Conservation (phyloP, 495 filamentous ascomycete species). For the Aspergillus egyptiacus region DNA sequence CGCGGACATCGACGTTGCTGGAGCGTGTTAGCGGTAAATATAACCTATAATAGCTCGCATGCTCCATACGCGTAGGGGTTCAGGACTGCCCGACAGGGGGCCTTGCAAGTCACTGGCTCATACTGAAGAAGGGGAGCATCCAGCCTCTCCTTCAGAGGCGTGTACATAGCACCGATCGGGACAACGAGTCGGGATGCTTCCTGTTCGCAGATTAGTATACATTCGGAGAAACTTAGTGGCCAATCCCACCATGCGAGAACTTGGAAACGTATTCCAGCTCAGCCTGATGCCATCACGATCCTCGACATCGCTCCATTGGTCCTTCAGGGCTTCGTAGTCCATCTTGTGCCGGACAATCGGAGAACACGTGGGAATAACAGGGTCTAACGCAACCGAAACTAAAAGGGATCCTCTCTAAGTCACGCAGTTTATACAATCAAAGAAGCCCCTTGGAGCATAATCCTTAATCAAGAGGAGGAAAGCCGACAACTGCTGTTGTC, state of each 20-base stretch:
- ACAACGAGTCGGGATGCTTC: slow-evolving; percentile 97
- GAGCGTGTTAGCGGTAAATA: slow-evolving; percentile 19
- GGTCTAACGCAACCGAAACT: slow-evolving; percentile 16
- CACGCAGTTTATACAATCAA: slow-evolving; percentile 18
- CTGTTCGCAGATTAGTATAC: slow-evolving; percentile 41
- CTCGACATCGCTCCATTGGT: slow-evolving; percentile 95
- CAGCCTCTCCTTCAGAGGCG: slow-evolving; percentile 90
- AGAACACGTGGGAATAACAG: slow-evolving; percentile 25
- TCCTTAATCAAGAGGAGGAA: slow-evolving; percentile 25
- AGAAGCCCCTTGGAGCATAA: slow-evolving; percentile 30
- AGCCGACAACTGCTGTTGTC: slow-evolving; percentile 20
- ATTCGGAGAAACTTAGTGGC: not conserved
- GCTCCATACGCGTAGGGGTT: slow-evolving; percentile 91
- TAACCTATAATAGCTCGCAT: not conserved
- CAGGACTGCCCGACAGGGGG: slow-evolving; percentile 89
- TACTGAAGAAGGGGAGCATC: slow-evolving; percentile 88
- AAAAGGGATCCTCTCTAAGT: slow-evolving; percentile 13
- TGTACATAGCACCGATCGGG: slow-evolving; percentile 94
- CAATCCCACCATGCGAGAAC: slow-evolving; percentile 81
- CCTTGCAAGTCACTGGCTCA: slow-evolving; percentile 96
- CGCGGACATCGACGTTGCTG: slow-evolving; percentile 93
- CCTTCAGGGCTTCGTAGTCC: slow-evolving; percentile 82
- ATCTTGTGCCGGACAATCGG: slow-evolving; percentile 45
- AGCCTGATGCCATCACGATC: slow-evolving; percentile 94
- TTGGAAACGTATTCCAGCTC: slow-evolving; percentile 99